These are phyloP conservation scores for Borovskyia barvae DNA, from an alignment of 208 protist species.

Conservation along the genomic window DNA sequence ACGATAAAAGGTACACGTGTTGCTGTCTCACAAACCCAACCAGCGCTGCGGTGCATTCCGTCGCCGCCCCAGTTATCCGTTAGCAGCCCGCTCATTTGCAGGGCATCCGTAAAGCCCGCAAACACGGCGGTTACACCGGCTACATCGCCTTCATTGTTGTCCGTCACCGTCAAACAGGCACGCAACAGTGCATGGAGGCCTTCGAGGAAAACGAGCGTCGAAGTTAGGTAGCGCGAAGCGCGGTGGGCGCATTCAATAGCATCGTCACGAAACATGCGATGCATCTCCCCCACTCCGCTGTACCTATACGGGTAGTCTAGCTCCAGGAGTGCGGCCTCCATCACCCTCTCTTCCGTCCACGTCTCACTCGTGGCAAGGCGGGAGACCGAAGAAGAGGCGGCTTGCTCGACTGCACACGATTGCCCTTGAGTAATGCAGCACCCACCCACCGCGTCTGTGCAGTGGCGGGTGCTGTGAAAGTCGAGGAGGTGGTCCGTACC, in stretches of 20 bases:
- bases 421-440: too few relatives aligned
- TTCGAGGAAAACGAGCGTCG: conserved; percentile 1
- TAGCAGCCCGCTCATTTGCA: conserved; percentile 21
- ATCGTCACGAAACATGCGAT: not conserved
- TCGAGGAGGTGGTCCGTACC: too few relatives aligned
- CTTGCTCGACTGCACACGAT: too few relatives aligned
- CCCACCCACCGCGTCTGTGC: too few relatives aligned
- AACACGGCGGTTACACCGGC: conserved; percentile 20
- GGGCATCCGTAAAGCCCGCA: conserved; percentile 14
- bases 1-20: not conserved
- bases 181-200: conserved; percentile 4
- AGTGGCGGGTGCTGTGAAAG: too few relatives aligned
- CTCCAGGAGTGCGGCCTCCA: conserved; percentile 17
- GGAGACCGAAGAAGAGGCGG: too few relatives aligned
- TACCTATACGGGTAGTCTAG: not conserved
- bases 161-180: not conserved
- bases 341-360: too few relatives aligned
- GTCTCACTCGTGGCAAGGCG: too few relatives aligned
- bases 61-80: too few relatives aligned
- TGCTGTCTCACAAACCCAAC: not conserved
- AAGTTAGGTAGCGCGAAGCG: not conserved
- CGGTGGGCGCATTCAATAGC: not conserved
- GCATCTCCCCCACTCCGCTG: not conserved
- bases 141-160: not conserved
- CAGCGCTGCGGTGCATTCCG: too few relatives aligned